Conservation (phyloP, 2,329 filamentous ascomycete species). For the Colletotrichum abscissum region DNA sequence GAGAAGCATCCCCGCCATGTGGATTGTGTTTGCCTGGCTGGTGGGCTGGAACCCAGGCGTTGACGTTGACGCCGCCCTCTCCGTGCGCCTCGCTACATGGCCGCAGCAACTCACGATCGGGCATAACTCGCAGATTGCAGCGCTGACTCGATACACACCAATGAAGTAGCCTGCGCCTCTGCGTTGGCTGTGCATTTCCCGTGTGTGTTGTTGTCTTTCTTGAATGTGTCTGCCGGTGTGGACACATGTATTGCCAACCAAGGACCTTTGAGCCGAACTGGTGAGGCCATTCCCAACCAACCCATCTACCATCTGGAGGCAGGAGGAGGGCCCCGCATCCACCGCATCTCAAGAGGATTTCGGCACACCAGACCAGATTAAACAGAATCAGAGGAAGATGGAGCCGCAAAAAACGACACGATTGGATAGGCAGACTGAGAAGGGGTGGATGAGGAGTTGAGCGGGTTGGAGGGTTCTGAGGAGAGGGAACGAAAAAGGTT, state of each 20-base stretch:
- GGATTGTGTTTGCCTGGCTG: neutral
- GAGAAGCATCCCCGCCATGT: neutral
- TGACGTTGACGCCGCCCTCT: slow-evolving; percentile 4
- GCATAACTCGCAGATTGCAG: slow-evolving; percentile 2
- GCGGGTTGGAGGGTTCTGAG: neutral
- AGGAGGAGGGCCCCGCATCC: slow-evolving; percentile 13
- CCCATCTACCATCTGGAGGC: neutral
- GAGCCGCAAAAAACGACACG: neutral
- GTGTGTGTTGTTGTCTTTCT: neutral
- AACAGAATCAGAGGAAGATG: slow-evolving; percentile 17
- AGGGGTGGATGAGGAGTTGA: neutral
- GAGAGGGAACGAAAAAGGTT: slow-evolving; percentile 31
- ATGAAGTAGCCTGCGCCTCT: neutral
- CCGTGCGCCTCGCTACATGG: neutral
- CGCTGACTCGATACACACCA: slow-evolving; percentile 23
- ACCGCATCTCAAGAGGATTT: slow-evolving; percentile 4
- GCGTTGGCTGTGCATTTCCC: neutral
- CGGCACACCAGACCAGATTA: slow-evolving; percentile 11
- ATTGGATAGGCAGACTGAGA: neutral
- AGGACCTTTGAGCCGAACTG: neutral
- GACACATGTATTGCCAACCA: neutral
- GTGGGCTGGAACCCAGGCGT: neutral
- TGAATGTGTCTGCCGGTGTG: neutral
- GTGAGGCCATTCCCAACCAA: slow-evolving; percentile 23
- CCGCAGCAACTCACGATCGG: slow-evolving; percentile 1